Evolutionary conservation across 495 filamentous ascomycete genomes (phyloP).

Genomic region (Xylaria scruposa): DNA sequence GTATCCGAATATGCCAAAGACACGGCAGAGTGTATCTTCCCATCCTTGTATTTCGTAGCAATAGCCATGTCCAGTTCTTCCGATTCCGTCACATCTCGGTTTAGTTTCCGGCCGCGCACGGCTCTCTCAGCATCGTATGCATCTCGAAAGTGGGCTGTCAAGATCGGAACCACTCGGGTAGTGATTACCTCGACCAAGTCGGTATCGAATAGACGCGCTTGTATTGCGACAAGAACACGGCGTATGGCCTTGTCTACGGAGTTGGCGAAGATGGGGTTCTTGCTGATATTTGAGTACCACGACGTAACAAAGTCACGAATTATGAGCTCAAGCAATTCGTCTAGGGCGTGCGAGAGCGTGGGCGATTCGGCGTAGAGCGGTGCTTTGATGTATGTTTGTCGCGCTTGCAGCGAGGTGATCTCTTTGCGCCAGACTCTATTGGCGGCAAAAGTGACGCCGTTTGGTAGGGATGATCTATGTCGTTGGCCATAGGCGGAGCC

Average conservation of each 20-base stretch:
- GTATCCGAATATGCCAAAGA: conserved; percentile 80
- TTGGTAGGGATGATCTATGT: conserved; percentile 47
- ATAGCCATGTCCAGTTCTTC: conserved; percentile 95
- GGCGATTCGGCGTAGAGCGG: conserved; percentile 81
- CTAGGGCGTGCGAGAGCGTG: conserved; percentile 78
- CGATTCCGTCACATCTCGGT: conserved; percentile 90
- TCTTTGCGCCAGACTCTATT: conserved; percentile 72
- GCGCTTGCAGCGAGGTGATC: conserved; percentile 61
- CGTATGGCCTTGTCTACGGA: conserved; percentile 85
- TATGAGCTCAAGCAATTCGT: conserved; percentile 78
- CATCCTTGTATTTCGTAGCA: conserved; percentile 88
- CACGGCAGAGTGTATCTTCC: conserved; percentile 89
- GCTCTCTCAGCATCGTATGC: conserved; percentile 89
- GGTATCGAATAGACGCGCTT: conserved; percentile 69
- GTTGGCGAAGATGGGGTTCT: conserved; percentile 76
- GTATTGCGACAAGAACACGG: conserved; percentile 71
- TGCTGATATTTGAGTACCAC: conserved; percentile 90
- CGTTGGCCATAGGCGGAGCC: conserved; percentile 51
- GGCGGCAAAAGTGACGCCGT: conserved; percentile 65
- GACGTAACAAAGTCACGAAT: conserved; percentile 83
- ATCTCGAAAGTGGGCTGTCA: conserved; percentile 90
- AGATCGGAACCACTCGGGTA: conserved; percentile 80
- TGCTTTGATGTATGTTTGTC: conserved; percentile 56
- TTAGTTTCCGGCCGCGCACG: conserved; percentile 85
- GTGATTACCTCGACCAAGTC: conserved; percentile 84